A percentile compares a stretch with the other conserved stretches of the same genome.
phyloP scores from a whole-genome alignment of 2,329 filamentous ascomycete genomes.

The Chalara sp. region DNA sequence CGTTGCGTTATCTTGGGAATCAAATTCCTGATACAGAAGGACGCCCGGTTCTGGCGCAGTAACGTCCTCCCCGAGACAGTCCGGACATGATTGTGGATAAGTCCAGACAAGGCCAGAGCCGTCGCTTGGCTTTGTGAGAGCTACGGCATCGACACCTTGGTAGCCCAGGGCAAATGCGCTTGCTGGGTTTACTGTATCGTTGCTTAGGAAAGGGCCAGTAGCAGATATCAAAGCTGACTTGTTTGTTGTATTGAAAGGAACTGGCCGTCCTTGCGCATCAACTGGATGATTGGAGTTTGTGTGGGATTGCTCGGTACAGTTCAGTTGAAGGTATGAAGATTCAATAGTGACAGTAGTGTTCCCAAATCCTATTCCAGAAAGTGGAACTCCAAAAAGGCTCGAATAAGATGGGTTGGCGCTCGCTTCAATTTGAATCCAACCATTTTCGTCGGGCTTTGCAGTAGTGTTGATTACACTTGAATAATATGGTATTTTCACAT shows the following conservation, averaged over 20 bases:
- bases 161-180: constrained; percentile 16
- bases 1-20: constrained; percentile 9
- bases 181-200: constrained; percentile 7
- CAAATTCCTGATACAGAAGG: constrained; percentile 15
- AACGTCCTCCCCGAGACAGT: constrained; percentile 9
- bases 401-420: constrained; percentile 12
- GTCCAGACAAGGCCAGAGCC: constrained; percentile 4
- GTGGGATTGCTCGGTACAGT: constrained; percentile 8
- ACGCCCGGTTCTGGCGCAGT: constrained; percentile 8
- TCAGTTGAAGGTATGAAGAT: constrained; percentile 16
- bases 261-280: neutral
- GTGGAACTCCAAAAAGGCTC: constrained; percentile 17
- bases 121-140: constrained; percentile 1
- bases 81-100: constrained; percentile 12
- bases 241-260: neutral
- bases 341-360: constrained; percentile 16
- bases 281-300: constrained; percentile 1
- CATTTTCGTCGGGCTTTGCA: constrained; percentile 6
- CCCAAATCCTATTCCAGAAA: constrained; percentile 9
- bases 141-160: constrained; percentile 12
- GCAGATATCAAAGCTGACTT: constrained; percentile 9
- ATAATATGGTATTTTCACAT: constrained; percentile 22
- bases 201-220: constrained; percentile 13
- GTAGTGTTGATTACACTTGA: constrained; percentile 8
- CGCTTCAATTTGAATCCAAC: constrained; percentile 12